Evolutionary conservation across 345 rosid genomes (phyloP).

Genomic region (Acer yangbiense): DNA sequence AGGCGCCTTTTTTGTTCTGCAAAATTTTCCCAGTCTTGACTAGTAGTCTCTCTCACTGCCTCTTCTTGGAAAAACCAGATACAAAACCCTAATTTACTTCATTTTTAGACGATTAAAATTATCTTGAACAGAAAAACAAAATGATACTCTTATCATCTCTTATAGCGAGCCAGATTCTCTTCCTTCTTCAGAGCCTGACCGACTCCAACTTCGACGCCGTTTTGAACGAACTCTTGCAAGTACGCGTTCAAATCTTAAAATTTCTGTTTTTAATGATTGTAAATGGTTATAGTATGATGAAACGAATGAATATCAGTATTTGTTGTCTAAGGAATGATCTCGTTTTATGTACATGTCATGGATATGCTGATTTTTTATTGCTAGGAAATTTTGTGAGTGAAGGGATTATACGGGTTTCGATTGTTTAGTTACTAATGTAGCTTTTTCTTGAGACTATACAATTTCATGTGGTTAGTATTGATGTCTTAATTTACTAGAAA

Average conservation of each 20-base stretch:
- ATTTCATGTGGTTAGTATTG: not conserved
- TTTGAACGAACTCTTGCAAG: slow-evolving; percentile 8
- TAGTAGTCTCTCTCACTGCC: not conserved
- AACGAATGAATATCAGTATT: not conserved
- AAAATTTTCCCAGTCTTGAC: not conserved
- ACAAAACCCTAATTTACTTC: not conserved
- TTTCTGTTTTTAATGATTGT: not conserved
- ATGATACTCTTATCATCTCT: not conserved
- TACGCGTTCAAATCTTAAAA: not conserved
- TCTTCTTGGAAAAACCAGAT: not conserved
- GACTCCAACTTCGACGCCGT: not conserved
- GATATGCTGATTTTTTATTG: not conserved
- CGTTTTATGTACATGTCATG: not conserved
- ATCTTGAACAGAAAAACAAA: not conserved
- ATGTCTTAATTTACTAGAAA: not conserved
- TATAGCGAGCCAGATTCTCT: not conserved
- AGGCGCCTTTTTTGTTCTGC: not conserved
- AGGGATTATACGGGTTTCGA: not conserved
- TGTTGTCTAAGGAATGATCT: not conserved
- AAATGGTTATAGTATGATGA: not conserved
- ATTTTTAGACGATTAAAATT: not conserved
- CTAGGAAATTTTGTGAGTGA: not conserved
- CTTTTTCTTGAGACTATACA: not conserved
- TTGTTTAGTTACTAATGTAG: not conserved
- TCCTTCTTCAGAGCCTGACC: not conserved